A percentile compares a stretch with the other conserved stretches of the same genome.
These are phyloP conservation scores for Pyrrhoderma noxium DNA, from an alignment of 1,284 basidiomycete genomes.

Conservation along the genomic window DNA sequence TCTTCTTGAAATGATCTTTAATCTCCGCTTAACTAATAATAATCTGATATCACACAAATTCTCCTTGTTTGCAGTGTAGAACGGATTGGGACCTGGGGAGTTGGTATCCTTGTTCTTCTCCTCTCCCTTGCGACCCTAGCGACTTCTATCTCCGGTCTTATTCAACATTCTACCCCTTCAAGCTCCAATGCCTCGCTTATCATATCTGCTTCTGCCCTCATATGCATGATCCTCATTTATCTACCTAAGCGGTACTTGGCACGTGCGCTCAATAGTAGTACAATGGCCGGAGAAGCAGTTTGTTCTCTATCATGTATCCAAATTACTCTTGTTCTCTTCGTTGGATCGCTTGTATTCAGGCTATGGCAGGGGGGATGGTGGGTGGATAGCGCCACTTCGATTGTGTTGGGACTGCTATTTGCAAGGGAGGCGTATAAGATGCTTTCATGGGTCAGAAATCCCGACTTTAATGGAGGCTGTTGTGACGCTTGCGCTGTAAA, in stretches of 20 bases:
- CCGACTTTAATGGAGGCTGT: constrained; percentile 35
- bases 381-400: constrained; percentile 37
- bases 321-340: constrained; percentile 30
- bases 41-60: neutral
- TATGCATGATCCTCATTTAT: constrained; percentile 36
- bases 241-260: constrained; percentile 39
- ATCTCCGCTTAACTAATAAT: too few relatives aligned
- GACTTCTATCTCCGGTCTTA: constrained; percentile 31
- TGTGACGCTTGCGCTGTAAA: constrained; percentile 22
- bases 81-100: constrained; percentile 29
- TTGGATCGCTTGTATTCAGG: constrained; percentile 31
- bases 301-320: constrained; percentile 26
- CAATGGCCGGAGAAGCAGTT: constrained; percentile 19
- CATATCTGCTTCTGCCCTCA: constrained; percentile 34
- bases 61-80: constrained; percentile 29
- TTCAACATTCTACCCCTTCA: constrained; percentile 31
- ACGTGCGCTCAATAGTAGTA: constrained; percentile 34
- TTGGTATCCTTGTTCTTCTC: constrained; percentile 32
- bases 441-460: constrained; percentile 30
- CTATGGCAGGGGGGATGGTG: constrained; percentile 41
- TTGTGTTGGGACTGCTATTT: constrained; percentile 35
- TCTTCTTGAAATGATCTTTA: too few relatives aligned
- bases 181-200: constrained; percentile 34
- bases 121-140: constrained; percentile 32
- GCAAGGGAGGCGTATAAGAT: constrained; percentile 37